Evolutionary conservation across 2,329 filamentous ascomycete genomes (phyloP).

Genomic region (Phialemoniopsis sp.): DNA sequence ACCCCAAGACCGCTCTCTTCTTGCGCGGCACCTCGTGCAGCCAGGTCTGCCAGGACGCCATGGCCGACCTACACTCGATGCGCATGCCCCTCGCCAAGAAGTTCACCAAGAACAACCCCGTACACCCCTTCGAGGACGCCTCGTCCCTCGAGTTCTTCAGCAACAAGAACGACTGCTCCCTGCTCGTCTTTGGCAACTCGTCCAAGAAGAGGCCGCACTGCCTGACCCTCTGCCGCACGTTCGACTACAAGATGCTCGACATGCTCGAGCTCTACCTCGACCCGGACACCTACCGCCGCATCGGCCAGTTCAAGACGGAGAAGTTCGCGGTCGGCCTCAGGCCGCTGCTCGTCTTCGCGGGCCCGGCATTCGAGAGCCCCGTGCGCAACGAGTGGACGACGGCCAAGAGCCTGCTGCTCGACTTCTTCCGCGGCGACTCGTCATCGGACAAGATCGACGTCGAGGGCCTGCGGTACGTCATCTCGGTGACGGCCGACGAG

Average conservation of each 20-base stretch:
- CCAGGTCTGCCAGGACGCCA: slow-evolving; percentile 74
- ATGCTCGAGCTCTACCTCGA: slow-evolving; percentile 91
- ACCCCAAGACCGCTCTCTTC: slow-evolving; percentile 85
- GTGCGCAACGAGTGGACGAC: slow-evolving; percentile 76
- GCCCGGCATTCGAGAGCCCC: slow-evolving; percentile 80
- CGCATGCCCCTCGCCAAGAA: slow-evolving; percentile 82
- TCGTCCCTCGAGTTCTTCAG: slow-evolving; percentile 90
- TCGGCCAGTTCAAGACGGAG: slow-evolving; percentile 72
- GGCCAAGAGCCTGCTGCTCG: slow-evolving; percentile 80
- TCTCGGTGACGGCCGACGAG: slow-evolving; percentile 77
- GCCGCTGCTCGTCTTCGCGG: slow-evolving; percentile 88
- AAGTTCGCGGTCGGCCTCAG: slow-evolving; percentile 77
- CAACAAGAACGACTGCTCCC: slow-evolving; percentile 88
- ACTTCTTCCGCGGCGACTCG: slow-evolving; percentile 83
- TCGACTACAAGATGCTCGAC: slow-evolving; percentile 83
- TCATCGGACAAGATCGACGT: slow-evolving; percentile 82
- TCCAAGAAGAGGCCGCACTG: slow-evolving; percentile 96
- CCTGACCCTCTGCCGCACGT: slow-evolving; percentile 77
- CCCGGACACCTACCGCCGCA: slow-evolving; percentile 63
- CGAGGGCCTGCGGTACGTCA: slow-evolving; percentile 87
- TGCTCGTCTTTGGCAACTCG: slow-evolving; percentile 73
- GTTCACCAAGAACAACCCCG: slow-evolving; percentile 92
- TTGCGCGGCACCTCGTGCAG: slow-evolving; percentile 84
- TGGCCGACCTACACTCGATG: slow-evolving; percentile 80
- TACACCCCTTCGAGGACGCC: slow-evolving; percentile 86